phyloP scores from a whole-genome alignment of 768 basidiomycete genomes.

The Trametes cingulata region DNA sequence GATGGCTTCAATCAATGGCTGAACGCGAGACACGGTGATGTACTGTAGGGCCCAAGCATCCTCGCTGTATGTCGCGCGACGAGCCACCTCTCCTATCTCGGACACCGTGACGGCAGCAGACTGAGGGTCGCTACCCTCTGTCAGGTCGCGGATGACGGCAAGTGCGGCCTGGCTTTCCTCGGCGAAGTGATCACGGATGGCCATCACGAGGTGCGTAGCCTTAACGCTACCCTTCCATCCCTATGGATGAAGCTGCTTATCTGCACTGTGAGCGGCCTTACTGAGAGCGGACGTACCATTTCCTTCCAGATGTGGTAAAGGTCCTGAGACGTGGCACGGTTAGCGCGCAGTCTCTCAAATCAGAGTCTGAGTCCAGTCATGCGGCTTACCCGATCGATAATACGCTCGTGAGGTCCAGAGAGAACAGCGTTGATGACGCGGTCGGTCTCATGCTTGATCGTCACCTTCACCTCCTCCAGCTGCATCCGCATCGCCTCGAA shows the following conservation, averaged over 20 bases:
- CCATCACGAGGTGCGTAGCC: conserved; percentile 45
- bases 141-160: background rate
- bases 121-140: background rate
- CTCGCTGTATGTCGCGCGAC: background rate
- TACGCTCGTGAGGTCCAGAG: conserved; percentile 47
- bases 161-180: background rate
- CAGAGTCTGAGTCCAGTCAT: background rate
- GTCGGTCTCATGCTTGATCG: conserved; percentile 36
- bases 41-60: conserved; percentile 30
- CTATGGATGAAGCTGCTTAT: background rate
- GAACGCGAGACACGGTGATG: conserved; percentile 34
- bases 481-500: conserved; percentile 39
- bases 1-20: conserved; percentile 38
- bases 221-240: conserved; percentile 8
- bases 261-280: background rate
- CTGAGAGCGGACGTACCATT: conserved; percentile 40
- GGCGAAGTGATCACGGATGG: conserved; percentile 37
- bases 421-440: conserved; percentile 41
- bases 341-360: background rate
- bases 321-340: conserved; percentile 36
- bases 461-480: conserved; percentile 33
- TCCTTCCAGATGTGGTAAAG: conserved; percentile 52
- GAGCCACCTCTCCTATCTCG: background rate
- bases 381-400: conserved; percentile 37
- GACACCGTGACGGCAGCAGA: background rate